Evolutionary conservation across 2,329 filamentous ascomycete species (phyloP).

Genomic region (Teratosphaeriaceae sp.): DNA sequence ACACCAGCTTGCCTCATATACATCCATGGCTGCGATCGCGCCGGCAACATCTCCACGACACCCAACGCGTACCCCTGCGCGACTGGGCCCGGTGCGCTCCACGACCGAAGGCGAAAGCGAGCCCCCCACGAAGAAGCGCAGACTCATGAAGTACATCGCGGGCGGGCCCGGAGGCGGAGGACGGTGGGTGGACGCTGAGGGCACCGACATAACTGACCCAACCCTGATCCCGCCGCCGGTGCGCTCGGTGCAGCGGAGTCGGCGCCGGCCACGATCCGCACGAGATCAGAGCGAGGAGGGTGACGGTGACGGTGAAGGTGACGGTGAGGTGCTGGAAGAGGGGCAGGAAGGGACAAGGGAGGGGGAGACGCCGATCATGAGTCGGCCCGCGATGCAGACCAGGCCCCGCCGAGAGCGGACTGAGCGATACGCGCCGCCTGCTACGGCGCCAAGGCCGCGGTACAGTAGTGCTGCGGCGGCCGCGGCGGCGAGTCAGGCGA

Average conservation of each 20-base stretch:
- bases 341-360: constrained; percentile 1
- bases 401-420: constrained; percentile 23
- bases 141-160: constrained; percentile 76
- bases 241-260: constrained; percentile 34
- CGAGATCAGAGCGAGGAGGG: constrained; percentile 3
- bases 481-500: constrained; percentile 79
- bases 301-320: constrained; percentile 1
- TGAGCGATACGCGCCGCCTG: constrained; percentile 30
- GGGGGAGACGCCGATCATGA: constrained; percentile 12
- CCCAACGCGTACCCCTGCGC: constrained; percentile 23
- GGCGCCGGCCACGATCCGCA: constrained; percentile 12
- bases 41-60: constrained; percentile 8
- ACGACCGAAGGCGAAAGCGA: constrained; percentile 32
- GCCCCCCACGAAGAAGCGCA: constrained; percentile 39
- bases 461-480: constrained; percentile 82
- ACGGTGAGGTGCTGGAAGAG: constrained; percentile 2
- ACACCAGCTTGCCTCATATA: not conserved
- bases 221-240: constrained; percentile 5
- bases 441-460: constrained; percentile 53
- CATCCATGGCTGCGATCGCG: not conserved
- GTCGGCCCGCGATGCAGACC: constrained; percentile 22
- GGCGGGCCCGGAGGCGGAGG: constrained; percentile 82
- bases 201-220: constrained; percentile 47
- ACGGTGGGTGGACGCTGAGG: constrained; percentile 70
- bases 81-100: constrained; percentile 20